Percentiles rank a stretch among this genome's conserved stretches.
Conservation (phyloP, 2,329 filamentous ascomycete species). For the Albifimbria verrucaria region DNA sequence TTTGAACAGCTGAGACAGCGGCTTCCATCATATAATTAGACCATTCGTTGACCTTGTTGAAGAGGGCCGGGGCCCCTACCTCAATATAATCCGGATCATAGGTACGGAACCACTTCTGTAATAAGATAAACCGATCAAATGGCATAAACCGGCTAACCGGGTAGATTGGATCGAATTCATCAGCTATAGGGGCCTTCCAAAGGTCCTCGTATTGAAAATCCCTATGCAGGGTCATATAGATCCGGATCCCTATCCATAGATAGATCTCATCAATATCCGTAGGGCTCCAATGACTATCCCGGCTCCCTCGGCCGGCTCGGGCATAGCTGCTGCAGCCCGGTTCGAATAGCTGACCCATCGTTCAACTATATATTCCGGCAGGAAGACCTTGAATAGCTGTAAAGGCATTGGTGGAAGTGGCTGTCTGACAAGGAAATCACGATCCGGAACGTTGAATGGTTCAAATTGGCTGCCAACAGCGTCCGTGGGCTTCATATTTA, state of each 20-base stretch:
- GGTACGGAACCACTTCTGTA: no score
- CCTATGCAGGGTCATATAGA: no score
- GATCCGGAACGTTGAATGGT: no score
- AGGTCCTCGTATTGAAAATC: no score
- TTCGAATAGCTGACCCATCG: conserved; percentile 4
- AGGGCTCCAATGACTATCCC: not conserved
- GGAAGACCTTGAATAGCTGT: conserved; percentile 5
- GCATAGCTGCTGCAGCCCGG: not conserved
- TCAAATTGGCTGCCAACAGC: not conserved
- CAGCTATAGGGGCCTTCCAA: not conserved
- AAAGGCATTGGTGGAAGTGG: conserved; percentile 4
- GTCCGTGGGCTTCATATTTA: not conserved
- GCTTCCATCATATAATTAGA: conserved; percentile 1
- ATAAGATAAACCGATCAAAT: not conserved
- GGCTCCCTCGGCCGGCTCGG: no score
- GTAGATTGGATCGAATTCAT: not conserved
- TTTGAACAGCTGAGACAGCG: conserved; percentile 1
- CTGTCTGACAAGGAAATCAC: conserved; percentile 1
- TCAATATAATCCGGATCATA: no score
- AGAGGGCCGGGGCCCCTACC: not conserved
- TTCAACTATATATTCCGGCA: conserved; percentile 2
- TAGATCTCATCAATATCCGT: not conserved
- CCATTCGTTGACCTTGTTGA: not conserved
- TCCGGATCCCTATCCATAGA: not conserved
- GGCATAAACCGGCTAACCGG: not conserved